Conservation (phyloP, 1,139 yeast genomes). For the Yamadazyma membranifaciens region DNA sequence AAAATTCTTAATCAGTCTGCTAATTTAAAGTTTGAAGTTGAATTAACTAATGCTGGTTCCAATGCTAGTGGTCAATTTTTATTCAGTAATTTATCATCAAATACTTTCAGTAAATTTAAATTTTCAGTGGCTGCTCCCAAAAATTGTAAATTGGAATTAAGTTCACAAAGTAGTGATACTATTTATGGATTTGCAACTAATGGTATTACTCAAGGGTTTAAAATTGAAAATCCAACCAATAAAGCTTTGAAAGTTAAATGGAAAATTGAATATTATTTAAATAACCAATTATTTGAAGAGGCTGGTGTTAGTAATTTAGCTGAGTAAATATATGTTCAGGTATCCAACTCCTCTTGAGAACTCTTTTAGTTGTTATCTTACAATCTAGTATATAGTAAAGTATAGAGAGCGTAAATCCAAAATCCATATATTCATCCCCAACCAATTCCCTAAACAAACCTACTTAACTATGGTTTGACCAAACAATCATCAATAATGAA, state of each 20-base stretch:
- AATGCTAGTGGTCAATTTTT: conserved; percentile 40
- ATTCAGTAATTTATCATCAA: conserved; percentile 40
- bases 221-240: conserved; percentile 51
- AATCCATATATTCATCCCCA: conserved; percentile 2
- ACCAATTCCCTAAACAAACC: neutral
- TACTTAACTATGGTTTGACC: conserved; percentile 19
- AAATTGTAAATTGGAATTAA: conserved; percentile 58
- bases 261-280: conserved; percentile 62
- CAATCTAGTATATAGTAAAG: neutral
- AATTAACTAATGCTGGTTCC: conserved; percentile 13
- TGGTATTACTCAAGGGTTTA: conserved; percentile 60
- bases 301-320: conserved; percentile 48
- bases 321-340: neutral
- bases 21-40: conserved; percentile 52
- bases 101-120: conserved; percentile 44
- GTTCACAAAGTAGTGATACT: conserved; percentile 64
- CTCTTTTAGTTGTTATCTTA: neutral
- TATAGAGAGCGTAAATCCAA: neutral
- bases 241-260: conserved; percentile 72
- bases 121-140: conserved; percentile 86
- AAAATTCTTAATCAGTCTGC: conserved; percentile 44
- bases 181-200: conserved; percentile 51
- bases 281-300: conserved; percentile 50
- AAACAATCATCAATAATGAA: conserved; percentile 48
- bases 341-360: neutral